Evolutionary conservation across 2,329 filamentous ascomycete species (phyloP), one percentile per base, ranked within the genome.

Genomic region (Sordariomycetes sp.): DNA sequence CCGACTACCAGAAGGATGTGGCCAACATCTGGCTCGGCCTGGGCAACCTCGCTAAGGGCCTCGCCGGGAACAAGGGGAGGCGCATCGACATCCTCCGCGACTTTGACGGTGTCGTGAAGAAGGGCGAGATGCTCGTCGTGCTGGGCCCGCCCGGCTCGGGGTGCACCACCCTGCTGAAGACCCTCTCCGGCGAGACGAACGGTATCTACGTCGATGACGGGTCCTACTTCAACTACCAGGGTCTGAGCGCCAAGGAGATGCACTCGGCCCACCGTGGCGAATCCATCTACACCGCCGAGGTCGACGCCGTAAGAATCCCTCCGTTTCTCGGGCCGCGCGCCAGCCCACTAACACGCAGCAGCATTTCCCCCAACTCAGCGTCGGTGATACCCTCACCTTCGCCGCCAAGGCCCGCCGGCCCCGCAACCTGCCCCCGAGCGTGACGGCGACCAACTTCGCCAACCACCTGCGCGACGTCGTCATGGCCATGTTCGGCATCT

Each of bases 81-180:
- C 81, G 81, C 62, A 84, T 88, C 62, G 83, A 90, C 64, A 90
- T 90, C 63, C 71, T 90, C 60, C 81, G 78, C 61, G 74, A 82
- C 64, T 83, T 88, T 59, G 85, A 89, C 62, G 87, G 87, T 28
- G 67, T 89, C 0, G 83, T 90, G 1, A 77, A 82, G 66, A 81
- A 80, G 61, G 87, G 87, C 51, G 87, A 90, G 75, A 88, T 90
- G 85, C 72, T 90, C 32, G 84, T 90, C 18, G 87, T 90, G 2
- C 77, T 90, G 37, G 87, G 87, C 18, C 87, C 86, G 58, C 87
- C 87, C 2, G 82, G 82, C 48, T 79, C 80, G n/a, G 88, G 88
- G 58, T 96, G 90, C 70, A 90, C 88, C 18, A 95, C 90, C 2
- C 86, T 95, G 62, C 76, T 96, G 59, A 95, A 95, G 75, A 89